phyloP scores from a whole-genome alignment of 176 grass and related monocot genomes.

The Dendrocalamus sinicus region DNA sequence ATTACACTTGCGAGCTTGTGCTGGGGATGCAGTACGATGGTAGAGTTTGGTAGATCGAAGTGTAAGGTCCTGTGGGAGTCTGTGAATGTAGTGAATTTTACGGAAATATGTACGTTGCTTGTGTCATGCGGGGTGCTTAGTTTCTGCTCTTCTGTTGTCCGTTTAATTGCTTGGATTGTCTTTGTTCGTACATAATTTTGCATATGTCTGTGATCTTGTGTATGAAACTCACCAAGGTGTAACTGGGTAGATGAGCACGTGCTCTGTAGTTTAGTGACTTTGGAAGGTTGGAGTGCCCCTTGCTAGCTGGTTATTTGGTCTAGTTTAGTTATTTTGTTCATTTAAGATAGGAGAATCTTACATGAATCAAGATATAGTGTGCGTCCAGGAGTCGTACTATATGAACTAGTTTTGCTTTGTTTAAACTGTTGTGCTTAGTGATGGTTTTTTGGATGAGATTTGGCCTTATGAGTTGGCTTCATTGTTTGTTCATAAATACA shows the following conservation, averaged over 20 bases:
- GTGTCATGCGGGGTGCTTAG: neutral
- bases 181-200: neutral
- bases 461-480: conserved; percentile 21
- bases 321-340: neutral
- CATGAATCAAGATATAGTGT: neutral
- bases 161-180: conserved; percentile 9
- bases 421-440: neutral
- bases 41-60: conserved; percentile 25
- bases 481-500: neutral
- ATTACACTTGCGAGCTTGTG: conserved; percentile 23
- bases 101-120: neutral
- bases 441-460: neutral
- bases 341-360: neutral
- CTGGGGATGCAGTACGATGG: conserved; percentile 1
- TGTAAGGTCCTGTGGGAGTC: neutral
- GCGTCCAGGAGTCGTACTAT: conserved; percentile 1
- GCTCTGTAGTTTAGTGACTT: neutral
- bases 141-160: conserved; percentile 8
- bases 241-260: neutral
- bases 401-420: neutral
- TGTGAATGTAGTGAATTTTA: neutral
- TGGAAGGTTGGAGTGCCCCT: neutral
- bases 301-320: neutral
- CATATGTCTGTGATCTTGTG: neutral
- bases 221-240: neutral